A percentile compares a stretch with the other conserved stretches of the same genome.
Evolutionary conservation across 495 filamentous ascomycete species (phyloP).

Genomic region (Talaromyces stipitatus): DNA sequence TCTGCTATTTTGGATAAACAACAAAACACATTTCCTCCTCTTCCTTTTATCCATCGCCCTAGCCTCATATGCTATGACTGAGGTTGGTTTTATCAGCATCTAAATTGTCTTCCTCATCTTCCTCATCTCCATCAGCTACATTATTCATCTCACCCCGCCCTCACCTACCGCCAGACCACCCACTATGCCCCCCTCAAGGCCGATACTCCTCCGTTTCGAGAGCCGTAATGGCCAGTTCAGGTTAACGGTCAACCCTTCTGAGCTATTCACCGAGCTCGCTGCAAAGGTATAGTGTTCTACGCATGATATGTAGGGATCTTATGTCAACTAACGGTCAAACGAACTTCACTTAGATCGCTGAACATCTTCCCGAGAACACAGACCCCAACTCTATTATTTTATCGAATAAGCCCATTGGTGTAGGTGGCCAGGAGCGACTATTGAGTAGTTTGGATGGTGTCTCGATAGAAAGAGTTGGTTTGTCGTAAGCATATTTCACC

Average conservation of each 20-base stretch:
- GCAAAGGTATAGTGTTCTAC: conserved; percentile 25
- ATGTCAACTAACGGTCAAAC: neutral
- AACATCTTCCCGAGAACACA: conserved; percentile 59
- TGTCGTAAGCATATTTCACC: conserved; percentile 47
- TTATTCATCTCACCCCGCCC: neutral
- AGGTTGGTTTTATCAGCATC: neutral
- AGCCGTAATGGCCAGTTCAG: conserved; percentile 51
- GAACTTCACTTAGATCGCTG: conserved; percentile 46
- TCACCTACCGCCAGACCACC: neutral
- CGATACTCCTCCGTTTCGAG: conserved; percentile 46
- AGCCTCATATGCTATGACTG: neutral
- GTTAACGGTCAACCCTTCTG: conserved; percentile 37
- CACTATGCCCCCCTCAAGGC: conserved; percentile 33
- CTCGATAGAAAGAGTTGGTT: conserved; percentile 60
- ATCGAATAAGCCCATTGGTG: conserved; percentile 70
- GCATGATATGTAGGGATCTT: neutral
- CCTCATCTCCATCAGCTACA: neutral
- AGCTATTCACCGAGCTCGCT: conserved; percentile 37
- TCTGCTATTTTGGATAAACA: neutral
- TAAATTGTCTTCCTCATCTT: neutral
- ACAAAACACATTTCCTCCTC: neutral
- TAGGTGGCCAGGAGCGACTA: conserved; percentile 63
- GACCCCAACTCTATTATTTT: conserved; percentile 69
- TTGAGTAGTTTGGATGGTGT: conserved; percentile 59
- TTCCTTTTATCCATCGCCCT: neutral